Base-by-base conservation (phyloP, 768 basidiomycete genomes). In the Termitomyces sp. region DNA sequence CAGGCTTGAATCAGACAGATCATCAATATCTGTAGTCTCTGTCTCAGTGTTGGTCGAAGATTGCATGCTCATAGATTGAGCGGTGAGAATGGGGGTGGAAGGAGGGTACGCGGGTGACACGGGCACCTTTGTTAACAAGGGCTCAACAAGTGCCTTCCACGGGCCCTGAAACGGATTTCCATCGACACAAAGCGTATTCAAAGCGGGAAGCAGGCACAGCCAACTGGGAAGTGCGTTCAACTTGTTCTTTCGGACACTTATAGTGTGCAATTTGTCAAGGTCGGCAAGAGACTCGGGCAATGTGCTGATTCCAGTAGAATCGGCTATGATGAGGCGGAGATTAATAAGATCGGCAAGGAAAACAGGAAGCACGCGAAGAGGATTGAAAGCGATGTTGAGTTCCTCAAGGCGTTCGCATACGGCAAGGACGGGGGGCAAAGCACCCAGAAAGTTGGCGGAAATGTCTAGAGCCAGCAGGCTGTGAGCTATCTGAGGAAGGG, bases 121-220 rank as follows among this genome's bases (percentile, higher is more conserved):
- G 25, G 85, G 81, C 23, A 74, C 68, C 66, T 84, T 84, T 52
- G 85, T 78, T 9, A 94, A 76, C 47, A 98, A 76, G 0, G 94
- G 93, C 56, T 89, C 89, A 25, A 97, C 85, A 52, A 99, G 77
- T 32, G 90, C 86, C 66, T 88, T 85, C 92, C 94, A 97, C 1
- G 92, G 91, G 8, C 90, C 91, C 63, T 91, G 90, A 72, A 99
- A 98, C 8, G 95, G 94, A 68, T 99, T 99, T 17, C 86, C 89
- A 60, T 98, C 96, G n/a, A 99, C 84, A 61, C 88, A 88, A 3
- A 99, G 74, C 1, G 86, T 89, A 69, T 96, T 92, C 46, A 99
- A 76, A 30, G 80, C 79, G 19, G 85, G 81, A n/a, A 99, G 78
- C 28, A 92, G 81, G 68, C 92, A 93, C 45, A 99, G 79, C 96